Evolutionary conservation across 345 rosid species (phyloP), one percentile per base, ranked within the genome.

Genomic region (Clausena lansium): DNA sequence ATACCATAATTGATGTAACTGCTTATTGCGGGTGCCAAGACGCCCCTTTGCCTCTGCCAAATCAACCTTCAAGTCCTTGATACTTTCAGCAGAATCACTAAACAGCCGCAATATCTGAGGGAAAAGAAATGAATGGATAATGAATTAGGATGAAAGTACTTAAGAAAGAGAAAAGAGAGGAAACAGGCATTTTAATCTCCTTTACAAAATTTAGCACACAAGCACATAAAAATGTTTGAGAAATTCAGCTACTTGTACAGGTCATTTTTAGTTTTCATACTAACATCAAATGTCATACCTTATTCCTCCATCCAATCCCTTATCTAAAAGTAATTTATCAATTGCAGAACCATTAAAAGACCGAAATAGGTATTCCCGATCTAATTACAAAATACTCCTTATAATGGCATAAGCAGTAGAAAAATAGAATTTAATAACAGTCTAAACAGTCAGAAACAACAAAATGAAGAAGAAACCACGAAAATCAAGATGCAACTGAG

Each of bases 1-100:
- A 86, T 91, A 97, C 99, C 98, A 97, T 77, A 97, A 76, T 83
- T 97, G 99, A 85, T 97, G 98, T 87, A 97, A 87, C 68, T 97
- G 99, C 84, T 94, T 97, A 85, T 87, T 97, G 81, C 97, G 91
- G 57, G 90, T 78, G 80, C 98, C 97, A 86, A 97, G 94, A 70
- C 85, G 79, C 87, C 75, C 84, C 89, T 94, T 94, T 66, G 98
- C 92, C 41, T 97, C 99, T 64, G 92, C 89, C 89, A 97, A 93
- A 89, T 94, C 94, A 72, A 87, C 84, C 90, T 92, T 97, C 77
- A 97, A 77, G 33, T 81, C 89, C 36, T 83, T 80, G 58, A 94
- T 84, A 74, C 92, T 93, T 61, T 90, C 94, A 67, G 99, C 83
- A 78, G 99, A 97, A 79, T 94, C 98, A 39, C 98, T 93, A 84